phyloP scores from a whole-genome alignment of 139 green algal species.

The Mychonastes homosphaera region DNA sequence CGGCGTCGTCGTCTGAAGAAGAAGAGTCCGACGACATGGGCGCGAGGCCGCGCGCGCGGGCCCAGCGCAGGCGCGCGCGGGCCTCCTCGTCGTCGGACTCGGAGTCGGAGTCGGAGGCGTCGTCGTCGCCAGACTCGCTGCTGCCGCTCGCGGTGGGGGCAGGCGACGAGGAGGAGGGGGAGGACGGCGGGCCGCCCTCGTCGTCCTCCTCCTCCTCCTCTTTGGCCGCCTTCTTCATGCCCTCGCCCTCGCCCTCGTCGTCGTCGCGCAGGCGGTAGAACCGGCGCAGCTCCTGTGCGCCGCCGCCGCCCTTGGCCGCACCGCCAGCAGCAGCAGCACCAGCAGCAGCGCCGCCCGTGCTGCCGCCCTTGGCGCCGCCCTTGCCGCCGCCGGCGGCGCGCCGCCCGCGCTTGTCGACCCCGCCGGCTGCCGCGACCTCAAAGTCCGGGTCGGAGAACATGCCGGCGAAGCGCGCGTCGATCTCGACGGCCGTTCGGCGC shows the following conservation, averaged over 20 bases:
- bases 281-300: constrained; percentile 33
- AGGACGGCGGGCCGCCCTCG: neutral
- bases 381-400: constrained; percentile 18
- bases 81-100: constrained; percentile 8
- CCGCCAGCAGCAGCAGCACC: too few relatives aligned
- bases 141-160: constrained; percentile 2
- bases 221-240: constrained; percentile 6
- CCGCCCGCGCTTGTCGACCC: constrained; percentile 61
- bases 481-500: constrained; percentile 56
- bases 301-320: too few relatives aligned
- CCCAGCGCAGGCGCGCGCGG: constrained; percentile 38
- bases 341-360: too few relatives aligned
- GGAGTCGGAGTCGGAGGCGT: neutral
- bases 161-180: neutral
- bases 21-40: neutral
- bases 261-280: too few relatives aligned
- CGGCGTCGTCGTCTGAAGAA: constrained; percentile 8
- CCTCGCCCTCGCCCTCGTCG: constrained; percentile 8
- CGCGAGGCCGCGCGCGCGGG: constrained; percentile 37
- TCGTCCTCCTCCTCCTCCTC: constrained; percentile 10
- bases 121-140: neutral
- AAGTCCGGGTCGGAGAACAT: constrained; percentile 64
- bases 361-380: too few relatives aligned
- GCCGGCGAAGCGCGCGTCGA: constrained; percentile 55
- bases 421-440: constrained; percentile 9